These are phyloP conservation scores for Lepidium aucheri DNA, from an alignment of 345 rosid species.

Conservation along the genomic window DNA sequence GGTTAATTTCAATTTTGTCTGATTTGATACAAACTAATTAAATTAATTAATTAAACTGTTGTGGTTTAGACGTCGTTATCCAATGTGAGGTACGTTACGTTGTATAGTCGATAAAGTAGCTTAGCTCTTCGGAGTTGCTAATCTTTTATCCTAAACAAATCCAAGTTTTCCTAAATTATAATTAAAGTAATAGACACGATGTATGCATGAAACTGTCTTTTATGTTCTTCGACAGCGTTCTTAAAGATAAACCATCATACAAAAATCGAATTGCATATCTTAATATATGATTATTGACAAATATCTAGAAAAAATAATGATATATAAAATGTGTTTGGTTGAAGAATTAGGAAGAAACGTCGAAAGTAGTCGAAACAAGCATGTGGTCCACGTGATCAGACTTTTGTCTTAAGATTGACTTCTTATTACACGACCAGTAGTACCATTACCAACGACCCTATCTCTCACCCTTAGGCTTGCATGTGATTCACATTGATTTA, in stretches of 20 bases:
- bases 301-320: background rate
- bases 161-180: background rate
- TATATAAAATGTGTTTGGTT: background rate
- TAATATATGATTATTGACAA: background rate
- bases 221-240: background rate
- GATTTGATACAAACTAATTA: background rate
- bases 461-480: background rate
- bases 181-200: background rate
- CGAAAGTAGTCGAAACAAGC: slow-evolving; percentile 8
- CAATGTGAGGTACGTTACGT: background rate
- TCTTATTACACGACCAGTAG: slow-evolving; percentile 6
- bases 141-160: background rate
- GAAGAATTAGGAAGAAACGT: slow-evolving; percentile 19
- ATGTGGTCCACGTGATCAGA: slow-evolving; percentile 22
- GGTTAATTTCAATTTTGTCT: background rate
- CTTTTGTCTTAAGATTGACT: slow-evolving; percentile 7
- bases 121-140: background rate
- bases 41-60: background rate
- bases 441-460: background rate
- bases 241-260: background rate
- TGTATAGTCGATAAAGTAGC: background rate
- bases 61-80: background rate
- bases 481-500: slow-evolving; percentile 28
- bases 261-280: background rate
- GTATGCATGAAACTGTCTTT: background rate